Conservation (phyloP, 2,329 filamentous ascomycete species). For the Clarireedia homoeocarpa region DNA sequence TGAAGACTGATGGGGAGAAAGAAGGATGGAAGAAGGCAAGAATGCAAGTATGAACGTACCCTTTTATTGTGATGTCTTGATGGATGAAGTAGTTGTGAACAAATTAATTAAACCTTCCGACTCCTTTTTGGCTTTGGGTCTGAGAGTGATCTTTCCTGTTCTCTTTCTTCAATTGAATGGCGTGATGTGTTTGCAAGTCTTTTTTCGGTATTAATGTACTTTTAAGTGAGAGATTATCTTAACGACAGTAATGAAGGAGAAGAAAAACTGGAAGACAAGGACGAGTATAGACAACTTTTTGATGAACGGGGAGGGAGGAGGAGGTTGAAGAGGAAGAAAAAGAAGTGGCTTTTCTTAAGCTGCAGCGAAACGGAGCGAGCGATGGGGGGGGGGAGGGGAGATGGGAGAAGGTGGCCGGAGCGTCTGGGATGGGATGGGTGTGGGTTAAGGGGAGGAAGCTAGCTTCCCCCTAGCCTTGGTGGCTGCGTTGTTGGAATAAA, state of each 20-base stretch:
- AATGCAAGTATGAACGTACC: background rate
- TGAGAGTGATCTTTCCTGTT: background rate
- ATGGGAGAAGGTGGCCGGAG: background rate
- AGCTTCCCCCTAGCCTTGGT: background rate
- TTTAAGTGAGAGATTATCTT: background rate
- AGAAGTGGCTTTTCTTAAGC: slow-evolving; percentile 4
- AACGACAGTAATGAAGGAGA: slow-evolving; percentile 9
- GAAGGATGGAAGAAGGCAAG: background rate
- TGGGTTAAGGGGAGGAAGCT: background rate
- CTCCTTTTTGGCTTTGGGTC: background rate
- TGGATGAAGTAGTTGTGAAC: background rate
- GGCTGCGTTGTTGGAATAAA: background rate
- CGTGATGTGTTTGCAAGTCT: background rate
- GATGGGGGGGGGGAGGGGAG: background rate
- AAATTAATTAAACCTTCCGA: background rate
- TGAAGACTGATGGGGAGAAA: background rate
- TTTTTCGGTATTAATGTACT: slow-evolving; percentile 2
- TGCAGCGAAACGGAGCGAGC: background rate
- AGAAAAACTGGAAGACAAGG: background rate
- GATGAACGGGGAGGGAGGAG: too few relatives aligned
- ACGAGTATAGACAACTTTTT: background rate
- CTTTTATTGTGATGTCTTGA: background rate
- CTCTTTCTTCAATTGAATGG: background rate
- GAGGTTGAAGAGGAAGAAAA: background rate
- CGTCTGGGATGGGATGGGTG: background rate